Conservation (phyloP, 1,284 basidiomycete species). For the Fistulina hepatica region DNA sequence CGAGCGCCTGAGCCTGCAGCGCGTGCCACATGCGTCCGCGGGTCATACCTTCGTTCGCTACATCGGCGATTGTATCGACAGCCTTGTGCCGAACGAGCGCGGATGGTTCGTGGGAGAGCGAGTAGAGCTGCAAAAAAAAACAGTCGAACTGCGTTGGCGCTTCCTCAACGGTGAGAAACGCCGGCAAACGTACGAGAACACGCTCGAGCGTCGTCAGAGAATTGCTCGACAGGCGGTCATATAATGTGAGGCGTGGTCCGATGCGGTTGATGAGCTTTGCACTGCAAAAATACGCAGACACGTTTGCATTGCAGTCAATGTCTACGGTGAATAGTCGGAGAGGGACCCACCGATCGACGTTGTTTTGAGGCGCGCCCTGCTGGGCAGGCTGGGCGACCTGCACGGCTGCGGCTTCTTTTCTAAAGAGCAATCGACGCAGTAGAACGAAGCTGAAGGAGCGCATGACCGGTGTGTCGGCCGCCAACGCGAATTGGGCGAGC, state of each 20-base stretch:
- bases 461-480: constrained; percentile 69
- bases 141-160: too few species aligned
- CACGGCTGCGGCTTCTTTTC: constrained; percentile 13
- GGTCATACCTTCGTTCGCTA: constrained; percentile 61
- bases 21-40: constrained; percentile 70
- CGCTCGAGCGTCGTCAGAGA: constrained; percentile 58
- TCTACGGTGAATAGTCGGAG: too few species aligned
- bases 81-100: constrained; percentile 51
- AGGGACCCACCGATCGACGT: too few species aligned
- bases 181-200: constrained; percentile 56
- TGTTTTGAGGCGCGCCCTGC: constrained; percentile 17
- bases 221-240: constrained; percentile 60
- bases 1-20: constrained; percentile 57
- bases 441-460: constrained; percentile 72
- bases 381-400: constrained; percentile 10
- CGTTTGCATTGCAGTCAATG: too few species aligned
- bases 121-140: too few species aligned
- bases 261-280: too few species aligned
- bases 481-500: constrained; percentile 60
- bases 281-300: too few species aligned
- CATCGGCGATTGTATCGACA: constrained; percentile 62
- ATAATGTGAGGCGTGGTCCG: constrained; percentile 39
- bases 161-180: too few species aligned
- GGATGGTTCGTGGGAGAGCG: constrained; percentile 48
- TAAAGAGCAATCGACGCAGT: constrained; percentile 63